phyloP scores from a whole-genome alignment of 192 early-diverging fungal species.

The Geranomyces michiganensis region DNA sequence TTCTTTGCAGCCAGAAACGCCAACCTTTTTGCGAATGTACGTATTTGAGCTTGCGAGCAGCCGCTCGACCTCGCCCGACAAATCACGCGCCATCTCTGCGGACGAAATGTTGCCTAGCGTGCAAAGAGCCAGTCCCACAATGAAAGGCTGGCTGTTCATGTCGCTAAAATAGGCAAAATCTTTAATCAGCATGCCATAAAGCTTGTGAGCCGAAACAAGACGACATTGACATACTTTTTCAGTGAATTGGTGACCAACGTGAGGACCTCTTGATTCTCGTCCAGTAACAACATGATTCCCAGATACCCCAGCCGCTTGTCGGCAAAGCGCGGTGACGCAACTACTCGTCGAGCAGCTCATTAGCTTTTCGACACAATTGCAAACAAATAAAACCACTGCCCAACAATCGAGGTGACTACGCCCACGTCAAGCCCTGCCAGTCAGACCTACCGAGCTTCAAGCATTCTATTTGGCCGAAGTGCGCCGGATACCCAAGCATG shows the following conservation, averaged over 20 bases:
- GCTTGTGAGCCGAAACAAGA: not conserved
- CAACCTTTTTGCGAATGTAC: slow-evolving; percentile 95
- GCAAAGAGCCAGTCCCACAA: slow-evolving; percentile 95
- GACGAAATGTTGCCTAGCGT: slow-evolving; percentile 97
- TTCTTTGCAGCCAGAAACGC: not conserved
- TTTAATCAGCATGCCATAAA: not conserved
- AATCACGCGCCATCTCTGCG: slow-evolving; percentile 91
- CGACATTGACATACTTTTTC: slow-evolving; percentile 76
- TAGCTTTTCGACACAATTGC: not conserved
- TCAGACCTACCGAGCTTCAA: slow-evolving; percentile 75
- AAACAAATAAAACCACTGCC: too few species aligned
- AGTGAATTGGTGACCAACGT: slow-evolving; percentile 98
- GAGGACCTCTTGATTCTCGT: slow-evolving; percentile 96
- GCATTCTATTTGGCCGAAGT: slow-evolving; percentile 99
- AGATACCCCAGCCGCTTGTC: slow-evolving; percentile 99
- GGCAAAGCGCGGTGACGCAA: slow-evolving; percentile 87
- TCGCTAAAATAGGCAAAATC: slow-evolving; percentile 64
- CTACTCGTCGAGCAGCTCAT: slow-evolving; percentile 41
- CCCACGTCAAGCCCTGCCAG: not conserved
- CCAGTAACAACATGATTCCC: slow-evolving; percentile 95
- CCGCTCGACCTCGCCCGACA: slow-evolving; percentile 92
- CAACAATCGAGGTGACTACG: not conserved
- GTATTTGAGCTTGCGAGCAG: slow-evolving; percentile 87
- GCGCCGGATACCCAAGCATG: slow-evolving; percentile 97
- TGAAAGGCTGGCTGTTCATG: slow-evolving; percentile 91